Evolutionary conservation across 176 grass and related monocot genomes (phyloP), one percentile per base, ranked within the genome.

Genomic region (Raddia guianensis): DNA sequence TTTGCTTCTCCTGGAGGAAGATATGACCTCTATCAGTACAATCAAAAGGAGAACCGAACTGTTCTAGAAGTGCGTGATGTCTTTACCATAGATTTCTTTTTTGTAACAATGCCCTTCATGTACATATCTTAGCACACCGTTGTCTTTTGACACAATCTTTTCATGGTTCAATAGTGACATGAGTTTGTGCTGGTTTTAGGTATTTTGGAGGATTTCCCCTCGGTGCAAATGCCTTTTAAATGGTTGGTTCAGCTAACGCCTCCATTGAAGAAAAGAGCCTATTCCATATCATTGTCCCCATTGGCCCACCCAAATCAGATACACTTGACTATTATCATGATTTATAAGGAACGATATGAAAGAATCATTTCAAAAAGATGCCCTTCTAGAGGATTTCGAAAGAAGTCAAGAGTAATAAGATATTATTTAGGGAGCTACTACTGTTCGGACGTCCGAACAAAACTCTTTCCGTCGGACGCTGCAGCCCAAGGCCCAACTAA

Each of bases 241-340:
- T 94, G 95, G 95, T 66, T 98, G 78, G 92, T 93, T 44, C 95
- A 94, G 72, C 86, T 98, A 64, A 91, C 91, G 19, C 95, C 95
- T 86, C 92, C 92, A 34, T 72, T 98, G 70, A 94, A 27, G 27
- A 27, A 27, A 27, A 27, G 27, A 27, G 27, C 27, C 27, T 27
- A 27, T 27, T 27, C 27, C 42, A 95, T 98, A 44, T 93, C 92
- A 34, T 98, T 92, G 13, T 98, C 92, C 13, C 92, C 95, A 49
- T 88, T 90, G 71, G 82, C 78, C 55, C 87, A 94, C 63, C 87
- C 86, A 66, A 84, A 87, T 77, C 86, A 94, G 69, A 89, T 98
- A 68, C 88, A 95, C 75, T 77, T 98, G 84, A 98, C 88, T 72
- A 86, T 95, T 82, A 94, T 27, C 27, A 27, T 4, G 4, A 16